Base-by-base conservation (phyloP, 257 asterid species). In the Nicotiana undulata region DNA sequence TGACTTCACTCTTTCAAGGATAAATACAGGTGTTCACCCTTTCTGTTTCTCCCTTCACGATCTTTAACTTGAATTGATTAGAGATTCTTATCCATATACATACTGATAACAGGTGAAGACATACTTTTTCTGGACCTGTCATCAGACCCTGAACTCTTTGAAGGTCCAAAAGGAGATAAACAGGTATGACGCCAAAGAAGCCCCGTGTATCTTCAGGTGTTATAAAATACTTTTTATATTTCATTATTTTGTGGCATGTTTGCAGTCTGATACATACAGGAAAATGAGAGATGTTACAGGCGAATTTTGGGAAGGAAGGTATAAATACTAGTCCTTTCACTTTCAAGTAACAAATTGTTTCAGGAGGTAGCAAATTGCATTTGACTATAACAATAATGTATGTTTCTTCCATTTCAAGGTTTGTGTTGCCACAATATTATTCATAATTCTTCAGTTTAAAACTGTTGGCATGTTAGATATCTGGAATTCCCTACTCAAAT, bases 291-390 rank as follows among this genome's bases (percentile, higher is more conserved):
- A 90, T 46, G 90, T 89, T 75, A 94, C 98, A 10, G 92, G 85
- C 63, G 98, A 96, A 61, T 91, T 89, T 88, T 96, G 98, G 99
- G 97, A 96, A 85, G 97, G 97, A 90, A 94, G 99, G 98, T 94
- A 91, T 24, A 72, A 24, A 53, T 60, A 18, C 18, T 49, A 16
- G 11, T 53, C 37, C 80, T 74, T 76, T 52, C 79, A 22, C 55
- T 76, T 61, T 55, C 76, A 29, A 72, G 24, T 6, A 72, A 46
- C 15, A 46, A 20, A 72, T 70, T 44, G 20, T 70, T 40, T 68
- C 77, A 70, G 77, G 17, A 22, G 77, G 37, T 12, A 46, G 59
- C 12, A 70, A 37, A 70, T 44, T 22, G 59, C 20, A 37, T 49
- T 72, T 72, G 34, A 22, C 40, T 24, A 49, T 22, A 31, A 46